Conservation (phyloP, 345 rosid species). For the Jatropha curcas region DNA sequence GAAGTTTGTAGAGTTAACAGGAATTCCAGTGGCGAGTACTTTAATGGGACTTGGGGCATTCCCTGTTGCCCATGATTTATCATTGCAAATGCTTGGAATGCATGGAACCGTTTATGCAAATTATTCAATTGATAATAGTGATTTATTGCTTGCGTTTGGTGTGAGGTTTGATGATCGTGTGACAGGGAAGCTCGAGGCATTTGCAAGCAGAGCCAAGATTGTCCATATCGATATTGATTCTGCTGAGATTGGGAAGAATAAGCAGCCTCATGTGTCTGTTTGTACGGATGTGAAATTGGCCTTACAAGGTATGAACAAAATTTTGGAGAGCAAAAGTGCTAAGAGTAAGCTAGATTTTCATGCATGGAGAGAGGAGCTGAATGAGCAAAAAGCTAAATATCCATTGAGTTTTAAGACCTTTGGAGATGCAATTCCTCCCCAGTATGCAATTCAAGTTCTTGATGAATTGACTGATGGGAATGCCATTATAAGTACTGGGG, state of each 20-base stretch:
- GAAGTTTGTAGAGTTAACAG: conserved; percentile 80
- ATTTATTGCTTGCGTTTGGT: conserved; percentile 88
- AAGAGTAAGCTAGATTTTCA: conserved; percentile 57
- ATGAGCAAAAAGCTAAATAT: conserved; percentile 61
- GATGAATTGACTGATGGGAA: conserved; percentile 83
- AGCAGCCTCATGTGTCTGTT: conserved; percentile 90
- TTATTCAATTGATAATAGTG: conserved; percentile 85
- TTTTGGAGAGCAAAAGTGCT: conserved; percentile 52
- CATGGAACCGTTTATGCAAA: conserved; percentile 95
- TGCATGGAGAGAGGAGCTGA: conserved; percentile 73
- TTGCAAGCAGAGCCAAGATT: conserved; percentile 91
- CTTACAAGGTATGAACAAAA: conserved; percentile 63
- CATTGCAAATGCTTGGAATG: conserved; percentile 95
- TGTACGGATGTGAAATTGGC: conserved; percentile 88
- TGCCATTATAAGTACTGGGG: conserved; percentile 91
- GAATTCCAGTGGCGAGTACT: conserved; percentile 95
- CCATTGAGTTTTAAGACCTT: conserved; percentile 81
- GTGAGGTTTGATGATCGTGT: conserved; percentile 98
- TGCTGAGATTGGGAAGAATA: conserved; percentile 96
- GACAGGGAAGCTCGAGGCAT: conserved; percentile 93
- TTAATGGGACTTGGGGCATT: conserved; percentile 93
- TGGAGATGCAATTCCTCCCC: conserved; percentile 91
- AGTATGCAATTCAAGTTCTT: conserved; percentile 82
- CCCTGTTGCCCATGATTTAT: conserved; percentile 61
- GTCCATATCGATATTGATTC: conserved; percentile 95